Evolutionary conservation across 495 filamentous ascomycete species (phyloP).

Genomic region (Podospora australis): DNA sequence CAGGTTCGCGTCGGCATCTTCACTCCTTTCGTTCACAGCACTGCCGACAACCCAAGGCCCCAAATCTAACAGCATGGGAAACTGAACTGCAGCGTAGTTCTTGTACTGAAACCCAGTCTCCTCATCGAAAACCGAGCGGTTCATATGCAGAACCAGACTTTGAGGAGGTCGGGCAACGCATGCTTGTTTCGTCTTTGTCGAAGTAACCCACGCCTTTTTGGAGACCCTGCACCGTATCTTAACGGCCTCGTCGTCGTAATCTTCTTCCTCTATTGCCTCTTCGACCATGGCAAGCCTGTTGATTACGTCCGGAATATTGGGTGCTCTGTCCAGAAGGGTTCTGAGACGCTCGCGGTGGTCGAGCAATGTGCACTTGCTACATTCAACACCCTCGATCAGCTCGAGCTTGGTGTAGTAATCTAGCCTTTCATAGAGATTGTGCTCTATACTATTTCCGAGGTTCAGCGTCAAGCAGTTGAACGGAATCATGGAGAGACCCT

Average conservation of each 20-base stretch:
- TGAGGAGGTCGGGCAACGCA: constrained; percentile 76
- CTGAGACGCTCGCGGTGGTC: constrained; percentile 31
- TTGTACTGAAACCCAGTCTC: constrained; percentile 69
- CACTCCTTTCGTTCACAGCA: constrained; percentile 16
- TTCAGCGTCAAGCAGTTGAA: constrained; percentile 92
- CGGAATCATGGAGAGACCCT: constrained; percentile 78
- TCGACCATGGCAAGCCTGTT: constrained; percentile 55
- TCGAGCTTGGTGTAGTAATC: constrained; percentile 82
- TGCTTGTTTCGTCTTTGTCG: constrained; percentile 82
- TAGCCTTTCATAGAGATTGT: constrained; percentile 69
- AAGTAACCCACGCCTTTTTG: constrained; percentile 56
- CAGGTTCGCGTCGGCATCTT: constrained; percentile 13
- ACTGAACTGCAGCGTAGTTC: constrained; percentile 70
- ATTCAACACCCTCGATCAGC: constrained; percentile 79
- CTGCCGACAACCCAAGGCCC: constrained; percentile 71
- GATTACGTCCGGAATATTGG: constrained; percentile 26
- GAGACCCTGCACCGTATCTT: constrained; percentile 66
- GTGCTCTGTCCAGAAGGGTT: constrained; percentile 27
- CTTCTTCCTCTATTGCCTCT: constrained; percentile 66
- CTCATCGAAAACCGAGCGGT: constrained; percentile 87
- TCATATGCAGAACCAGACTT: constrained; percentile 78
- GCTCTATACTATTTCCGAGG: constrained; percentile 50
- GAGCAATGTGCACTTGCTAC: constrained; percentile 81
- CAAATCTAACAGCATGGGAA: constrained; percentile 67
- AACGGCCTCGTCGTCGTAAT: constrained; percentile 72